Conservation (phyloP, 192 early-diverging fungal species). For the Kickxella alabastrina region DNA sequence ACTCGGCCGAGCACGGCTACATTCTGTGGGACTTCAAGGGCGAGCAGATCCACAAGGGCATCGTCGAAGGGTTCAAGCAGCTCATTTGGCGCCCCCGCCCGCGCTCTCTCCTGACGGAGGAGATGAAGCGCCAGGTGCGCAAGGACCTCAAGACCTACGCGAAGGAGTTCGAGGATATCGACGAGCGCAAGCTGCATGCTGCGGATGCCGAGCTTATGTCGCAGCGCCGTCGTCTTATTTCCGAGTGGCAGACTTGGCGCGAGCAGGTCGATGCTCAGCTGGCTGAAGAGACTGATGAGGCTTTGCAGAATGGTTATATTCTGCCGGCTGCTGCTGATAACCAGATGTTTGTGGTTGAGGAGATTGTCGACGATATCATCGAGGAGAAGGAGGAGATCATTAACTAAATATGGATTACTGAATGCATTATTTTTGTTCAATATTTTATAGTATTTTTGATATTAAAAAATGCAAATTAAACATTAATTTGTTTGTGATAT, state of each 20-base stretch:
- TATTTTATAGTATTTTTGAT: background rate
- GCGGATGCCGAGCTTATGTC: slow-evolving; percentile 72
- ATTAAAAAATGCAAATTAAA: background rate
- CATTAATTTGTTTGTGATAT: no score
- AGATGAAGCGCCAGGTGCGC: slow-evolving; percentile 79
- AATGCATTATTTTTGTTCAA: background rate
- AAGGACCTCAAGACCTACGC: slow-evolving; percentile 91
- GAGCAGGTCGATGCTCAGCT: slow-evolving; percentile 52
- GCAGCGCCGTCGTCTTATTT: slow-evolving; percentile 67
- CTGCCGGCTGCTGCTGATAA: slow-evolving; percentile 78
- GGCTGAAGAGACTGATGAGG: slow-evolving; percentile 58
- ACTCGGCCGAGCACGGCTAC: slow-evolving; percentile 86
- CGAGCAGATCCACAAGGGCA: slow-evolving; percentile 67
- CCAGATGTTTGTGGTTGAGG: slow-evolving; percentile 84
- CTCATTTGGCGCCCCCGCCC: slow-evolving; percentile 95
- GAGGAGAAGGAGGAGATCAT: slow-evolving; percentile 52
- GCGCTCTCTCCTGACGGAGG: slow-evolving; percentile 67
- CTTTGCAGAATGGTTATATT: slow-evolving; percentile 57
- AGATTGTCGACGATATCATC: slow-evolving; percentile 74
- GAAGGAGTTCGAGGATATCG: slow-evolving; percentile 85
- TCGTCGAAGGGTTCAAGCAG: slow-evolving; percentile 84
- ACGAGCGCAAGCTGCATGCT: slow-evolving; percentile 67
- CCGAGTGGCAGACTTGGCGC: slow-evolving; percentile 86
- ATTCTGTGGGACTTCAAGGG: slow-evolving; percentile 91
- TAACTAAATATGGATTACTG: slow-evolving; percentile 9